Evolutionary conservation across 495 filamentous ascomycete species (phyloP).

Genomic region (Aspergillus cavernicola): DNA sequence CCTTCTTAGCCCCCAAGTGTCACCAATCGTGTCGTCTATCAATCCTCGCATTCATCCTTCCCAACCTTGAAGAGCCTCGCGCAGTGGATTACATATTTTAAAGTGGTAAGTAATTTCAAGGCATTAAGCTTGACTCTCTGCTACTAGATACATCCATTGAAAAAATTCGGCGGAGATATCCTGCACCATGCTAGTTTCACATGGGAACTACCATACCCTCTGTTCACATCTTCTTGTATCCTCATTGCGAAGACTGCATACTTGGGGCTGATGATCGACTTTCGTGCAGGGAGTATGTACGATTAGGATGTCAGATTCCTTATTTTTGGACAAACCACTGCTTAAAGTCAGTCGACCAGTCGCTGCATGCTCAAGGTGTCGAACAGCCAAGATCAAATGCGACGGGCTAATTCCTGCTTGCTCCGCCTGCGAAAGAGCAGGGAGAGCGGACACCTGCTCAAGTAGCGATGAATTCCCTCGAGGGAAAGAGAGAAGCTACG

Average conservation of each 20-base stretch:
- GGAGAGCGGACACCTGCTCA: constrained; percentile 78
- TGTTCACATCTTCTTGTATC: too few relatives aligned
- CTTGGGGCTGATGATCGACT: too few relatives aligned
- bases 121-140: too few relatives aligned
- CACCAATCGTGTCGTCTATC: not conserved
- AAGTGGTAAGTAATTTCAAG: too few relatives aligned
- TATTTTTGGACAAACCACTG: constrained; percentile 65
- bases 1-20: constrained; percentile 3
- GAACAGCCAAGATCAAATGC: constrained; percentile 90
- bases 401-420: constrained; percentile 93
- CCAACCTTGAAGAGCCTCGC: not conserved
- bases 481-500: constrained; percentile 93
- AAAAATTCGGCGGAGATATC: too few relatives aligned
- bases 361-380: constrained; percentile 88
- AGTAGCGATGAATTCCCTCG: constrained; percentile 91
- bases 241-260: too few relatives aligned
- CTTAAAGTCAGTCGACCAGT: constrained; percentile 88
- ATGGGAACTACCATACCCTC: too few relatives aligned
- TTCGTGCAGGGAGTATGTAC: constrained; percentile 23
- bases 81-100: not conserved
- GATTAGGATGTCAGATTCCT: constrained; percentile 27
- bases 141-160: too few relatives aligned
- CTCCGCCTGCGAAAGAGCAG: constrained; percentile 84
- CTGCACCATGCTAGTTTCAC: too few relatives aligned
- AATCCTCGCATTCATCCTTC: not conserved